A percentile compares a stretch with the other conserved stretches of the same genome.
Evolutionary conservation across 805 yeast genomes (phyloP).

Genomic region (Groenewaldozyma salmanticensis): DNA sequence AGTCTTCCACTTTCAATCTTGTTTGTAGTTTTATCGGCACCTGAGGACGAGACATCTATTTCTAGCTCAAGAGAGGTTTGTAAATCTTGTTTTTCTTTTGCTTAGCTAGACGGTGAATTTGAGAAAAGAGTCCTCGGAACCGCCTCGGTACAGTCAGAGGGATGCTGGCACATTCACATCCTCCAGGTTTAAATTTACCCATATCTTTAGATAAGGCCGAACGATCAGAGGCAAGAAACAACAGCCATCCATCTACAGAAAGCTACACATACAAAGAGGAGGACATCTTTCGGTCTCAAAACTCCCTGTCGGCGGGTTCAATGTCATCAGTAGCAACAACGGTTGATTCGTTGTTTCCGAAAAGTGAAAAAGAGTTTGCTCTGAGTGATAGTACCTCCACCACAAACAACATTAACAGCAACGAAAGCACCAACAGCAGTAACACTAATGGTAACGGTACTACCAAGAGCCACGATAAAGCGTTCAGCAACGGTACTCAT

Average conservation of each 20-base stretch:
- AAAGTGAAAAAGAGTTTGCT: neutral
- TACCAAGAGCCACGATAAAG: too few species aligned
- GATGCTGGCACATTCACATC: constrained; percentile 3
- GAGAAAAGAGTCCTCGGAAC: too few species aligned
- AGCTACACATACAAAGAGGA: neutral
- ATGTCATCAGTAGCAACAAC: constrained; percentile 18
- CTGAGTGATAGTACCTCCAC: neutral
- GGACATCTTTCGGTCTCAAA: constrained; percentile 2
- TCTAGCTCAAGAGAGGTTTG: too few species aligned
- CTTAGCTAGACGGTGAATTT: too few species aligned
- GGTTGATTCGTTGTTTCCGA: constrained; percentile 11
- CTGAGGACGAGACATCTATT: too few species aligned
- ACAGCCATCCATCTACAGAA: neutral
- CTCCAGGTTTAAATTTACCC: neutral
- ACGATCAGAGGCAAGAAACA: neutral
- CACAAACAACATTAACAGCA: neutral
- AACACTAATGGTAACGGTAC: neutral
- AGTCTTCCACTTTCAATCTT: too few species aligned
- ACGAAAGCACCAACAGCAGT: neutral
- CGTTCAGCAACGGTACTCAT: too few species aligned
- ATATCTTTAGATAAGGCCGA: constrained; percentile 1
- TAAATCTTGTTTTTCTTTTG: too few species aligned
- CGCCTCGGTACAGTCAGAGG: too few species aligned
- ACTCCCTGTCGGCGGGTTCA: constrained; percentile 11
- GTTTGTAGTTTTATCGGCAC: too few species aligned